phyloP scores from a whole-genome alignment of 2,329 filamentous ascomycete species.

The Fusarium xylarioides region DNA sequence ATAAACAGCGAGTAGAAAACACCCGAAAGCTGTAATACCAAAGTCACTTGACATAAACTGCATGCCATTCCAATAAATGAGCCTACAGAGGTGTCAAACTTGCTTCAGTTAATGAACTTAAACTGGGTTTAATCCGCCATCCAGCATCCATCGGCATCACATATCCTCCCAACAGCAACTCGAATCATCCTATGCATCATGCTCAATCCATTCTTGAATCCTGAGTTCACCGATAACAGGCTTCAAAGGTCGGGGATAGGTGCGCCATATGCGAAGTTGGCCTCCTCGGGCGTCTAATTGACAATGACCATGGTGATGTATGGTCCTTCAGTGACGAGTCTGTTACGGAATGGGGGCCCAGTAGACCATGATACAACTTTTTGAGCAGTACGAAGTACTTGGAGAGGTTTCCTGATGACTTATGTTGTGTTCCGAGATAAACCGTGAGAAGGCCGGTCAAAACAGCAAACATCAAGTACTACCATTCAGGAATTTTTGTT shows the following conservation, averaged over 20 bases:
- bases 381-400: neutral
- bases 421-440: neutral
- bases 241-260: neutral
- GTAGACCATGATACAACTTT: neutral
- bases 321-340: neutral
- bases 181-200: neutral
- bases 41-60: neutral
- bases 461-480: fast-evolving
- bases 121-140: neutral
- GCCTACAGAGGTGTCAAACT: neutral
- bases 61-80: neutral
- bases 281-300: too few species aligned
- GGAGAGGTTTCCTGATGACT: neutral
- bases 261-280: neutral
- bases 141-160: neutral
- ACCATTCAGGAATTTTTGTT: neutral
- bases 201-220: neutral
- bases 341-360: too few species aligned
- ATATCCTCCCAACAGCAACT: neutral
- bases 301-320: neutral
- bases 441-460: too few species aligned
- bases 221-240: fast-evolving
- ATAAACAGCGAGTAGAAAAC: too few species aligned
- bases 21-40: neutral
- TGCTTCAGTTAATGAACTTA: neutral